These are phyloP conservation scores for Sarocladiaceae sp. DNA, from an alignment of 2,329 filamentous ascomycete species.

Conservation along the genomic window DNA sequence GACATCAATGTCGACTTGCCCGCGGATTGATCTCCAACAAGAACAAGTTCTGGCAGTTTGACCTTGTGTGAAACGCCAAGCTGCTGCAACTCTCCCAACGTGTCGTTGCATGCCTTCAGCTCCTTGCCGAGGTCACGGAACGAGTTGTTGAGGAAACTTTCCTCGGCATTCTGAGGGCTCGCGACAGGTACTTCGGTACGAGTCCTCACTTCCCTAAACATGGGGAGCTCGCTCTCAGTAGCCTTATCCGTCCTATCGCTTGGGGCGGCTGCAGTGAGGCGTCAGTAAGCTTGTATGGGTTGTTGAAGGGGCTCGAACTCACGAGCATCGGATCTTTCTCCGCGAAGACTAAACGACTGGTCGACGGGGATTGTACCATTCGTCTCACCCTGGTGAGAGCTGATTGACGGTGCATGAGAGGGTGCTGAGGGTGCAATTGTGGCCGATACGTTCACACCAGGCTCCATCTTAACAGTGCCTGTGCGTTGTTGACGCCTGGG, in stretches of 20 bases:
- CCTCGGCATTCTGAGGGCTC: constrained; percentile 24
- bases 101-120: constrained; percentile 61
- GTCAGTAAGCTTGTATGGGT: no score
- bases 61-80: constrained; percentile 70
- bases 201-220: constrained; percentile 33
- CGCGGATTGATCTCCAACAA: constrained; percentile 80
- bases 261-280: background rate
- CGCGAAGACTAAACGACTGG: constrained; percentile 19
- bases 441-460: background rate
- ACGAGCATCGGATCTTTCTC: constrained; percentile 35
- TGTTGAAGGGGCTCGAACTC: no score
- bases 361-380: constrained; percentile 13
- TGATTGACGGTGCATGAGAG: background rate
- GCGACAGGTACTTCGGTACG: constrained; percentile 18
- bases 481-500: background rate
- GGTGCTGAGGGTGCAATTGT: background rate
- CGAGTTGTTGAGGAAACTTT: constrained; percentile 38
- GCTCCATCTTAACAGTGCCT: constrained; percentile 3
- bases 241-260: constrained; percentile 17
- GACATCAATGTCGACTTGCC: constrained; percentile 73
- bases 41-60: constrained; percentile 71
- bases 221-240: constrained; percentile 16
- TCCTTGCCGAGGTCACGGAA: constrained; percentile 55
- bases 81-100: constrained; percentile 63
- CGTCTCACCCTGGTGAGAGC: constrained; percentile 14